phyloP scores from a whole-genome alignment of 2,329 filamentous ascomycete species.

The Nannizziopsis barbatae region DNA sequence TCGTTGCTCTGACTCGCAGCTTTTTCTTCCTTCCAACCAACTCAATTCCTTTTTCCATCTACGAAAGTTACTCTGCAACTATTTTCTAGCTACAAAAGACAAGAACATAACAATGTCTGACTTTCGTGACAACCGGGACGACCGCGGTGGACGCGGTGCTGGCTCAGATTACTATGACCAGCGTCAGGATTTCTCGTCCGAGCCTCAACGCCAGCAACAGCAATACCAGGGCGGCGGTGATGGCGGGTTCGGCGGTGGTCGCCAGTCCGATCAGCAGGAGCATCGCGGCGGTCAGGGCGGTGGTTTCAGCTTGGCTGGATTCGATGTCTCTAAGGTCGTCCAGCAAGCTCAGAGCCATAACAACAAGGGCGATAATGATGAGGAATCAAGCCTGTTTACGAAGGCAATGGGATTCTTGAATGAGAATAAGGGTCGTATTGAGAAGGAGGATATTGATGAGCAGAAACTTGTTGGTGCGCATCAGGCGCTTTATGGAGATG shows the following conservation, averaged over 20 bases:
- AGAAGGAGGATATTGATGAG: conserved; percentile 49
- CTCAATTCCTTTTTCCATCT: too few relatives aligned
- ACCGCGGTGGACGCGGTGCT: conserved; percentile 19
- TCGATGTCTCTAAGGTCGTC: conserved; percentile 44
- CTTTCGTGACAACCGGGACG: conserved; percentile 1
- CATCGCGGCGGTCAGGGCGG: conserved; percentile 11
- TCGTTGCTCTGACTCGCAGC: too few relatives aligned
- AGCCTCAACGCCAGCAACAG: conserved; percentile 10
- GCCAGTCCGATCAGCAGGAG: conserved; percentile 9
- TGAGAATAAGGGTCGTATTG: conserved; percentile 40
- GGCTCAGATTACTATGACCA: conserved; percentile 23
- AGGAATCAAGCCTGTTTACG: conserved; percentile 40
- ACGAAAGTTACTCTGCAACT: too few relatives aligned
- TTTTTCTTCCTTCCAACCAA: too few relatives aligned
- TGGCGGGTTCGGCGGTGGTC: conserved; percentile 4
- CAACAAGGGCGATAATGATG: conserved; percentile 34
- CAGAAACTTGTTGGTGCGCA: conserved; percentile 61
- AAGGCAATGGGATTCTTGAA: conserved; percentile 45
- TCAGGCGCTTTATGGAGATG: conserved; percentile 57
- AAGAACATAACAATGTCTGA: not conserved
- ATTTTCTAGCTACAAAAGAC: not conserved
- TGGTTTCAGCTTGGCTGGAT: conserved; percentile 1
- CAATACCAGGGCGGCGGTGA: conserved; percentile 14
- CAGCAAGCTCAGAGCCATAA: conserved; percentile 41
- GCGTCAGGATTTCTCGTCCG: conserved; percentile 17